Base-by-base conservation (phyloP, 495 filamentous ascomycete genomes). In the Astrocystis sublimbata region DNA sequence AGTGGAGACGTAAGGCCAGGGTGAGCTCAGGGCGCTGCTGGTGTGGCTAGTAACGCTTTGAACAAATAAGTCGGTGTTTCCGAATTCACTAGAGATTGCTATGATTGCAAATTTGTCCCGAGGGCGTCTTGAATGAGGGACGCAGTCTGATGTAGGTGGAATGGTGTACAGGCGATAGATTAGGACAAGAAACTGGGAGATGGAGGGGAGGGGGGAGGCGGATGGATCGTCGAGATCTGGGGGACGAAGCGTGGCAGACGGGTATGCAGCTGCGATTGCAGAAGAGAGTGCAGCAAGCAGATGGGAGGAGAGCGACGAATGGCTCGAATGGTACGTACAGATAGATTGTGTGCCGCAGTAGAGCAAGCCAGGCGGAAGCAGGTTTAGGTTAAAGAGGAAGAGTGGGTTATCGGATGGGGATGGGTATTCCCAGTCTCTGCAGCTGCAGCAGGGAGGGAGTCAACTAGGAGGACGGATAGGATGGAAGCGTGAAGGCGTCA, bases 1-100 rank as follows among this genome's bases (percentile, higher is more conserved):
- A 64, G 69, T 70, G 69, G 67, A 72, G 65, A 62, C 63, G 60
- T 58, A 58, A 72, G 66, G 69, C 67, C 63, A 68, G 67, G 67
- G 69, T 70, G 61, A 67, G 45, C 28, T 63, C 68, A 3, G n/a
- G 65, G 67, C 69, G 67, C 58, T 60, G 60, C 64, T 63, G 67
- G 59, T 70, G 68, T 70, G 56, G 65, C 59, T 63, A 56, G 68
- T 17, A 67, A 58, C 41, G 63, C 63, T 55, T 66, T 43, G 38
- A 24, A 66, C 59, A 67, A 62, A 57, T 65, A 65, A 67, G 62
- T 53, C 62, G 31, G 54, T 65, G 63, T 63, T 59, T 50, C 62
- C 63, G 36, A 64, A 38, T 56, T 64, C 50, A 62, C n/a, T n/a
- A n/a, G n/a, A 66, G 65, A 63, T 64, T 65, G 50, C 69, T 57